Base-by-base conservation (phyloP, 2,329 filamentous ascomycete species). In the Ascochyta pisi region DNA sequence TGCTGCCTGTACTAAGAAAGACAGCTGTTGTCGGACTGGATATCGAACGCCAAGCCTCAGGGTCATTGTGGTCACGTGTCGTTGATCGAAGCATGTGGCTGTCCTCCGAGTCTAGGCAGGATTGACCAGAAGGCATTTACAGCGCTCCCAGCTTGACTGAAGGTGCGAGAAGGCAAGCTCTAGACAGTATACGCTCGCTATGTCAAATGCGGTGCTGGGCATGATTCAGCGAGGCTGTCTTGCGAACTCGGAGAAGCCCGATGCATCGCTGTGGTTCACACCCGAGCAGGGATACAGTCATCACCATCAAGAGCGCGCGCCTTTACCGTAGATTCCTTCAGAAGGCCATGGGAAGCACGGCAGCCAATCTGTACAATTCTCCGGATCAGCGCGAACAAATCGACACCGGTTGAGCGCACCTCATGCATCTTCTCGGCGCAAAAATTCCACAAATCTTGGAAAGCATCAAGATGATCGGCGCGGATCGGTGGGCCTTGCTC, bases 1-100 rank as follows among this genome's bases (percentile, higher is more conserved):
- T 53, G 63, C 52, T 66, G 63, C 53, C 61, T 64, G 43, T 38
- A 43, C 4, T 16, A 26, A 51, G 54, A 61, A 63, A 63, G 63
- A 58, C 48, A 60, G 64, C 61, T 66, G 63, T 64, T 63, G 62
- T 47, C 43, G 31, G 48, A 37, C 29, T 37, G 24, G 16, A 38
- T 44, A 45, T 54, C 40, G 10, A 35, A 38, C 40, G 53, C 53
- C 53, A 56, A 56, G 53, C 46, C 43, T 33, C 40, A 37, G 48
- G 38, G 37, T 47, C 24, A 27, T 37, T 12, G 7, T 2, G 31
- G 33, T 56, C 53, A 56, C 53, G 53, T 56, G 49, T n/a, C 7
- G 24, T 19, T 6, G 12, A 23, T 22, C n/a, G 9, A 19, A 19
- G 19, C 19, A 19, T 19, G 2, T 19, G 19, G 19, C 19, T 19